Base-by-base conservation (phyloP, 352 stramenopile genomes). In the Elongisporangium undulatum region DNA sequence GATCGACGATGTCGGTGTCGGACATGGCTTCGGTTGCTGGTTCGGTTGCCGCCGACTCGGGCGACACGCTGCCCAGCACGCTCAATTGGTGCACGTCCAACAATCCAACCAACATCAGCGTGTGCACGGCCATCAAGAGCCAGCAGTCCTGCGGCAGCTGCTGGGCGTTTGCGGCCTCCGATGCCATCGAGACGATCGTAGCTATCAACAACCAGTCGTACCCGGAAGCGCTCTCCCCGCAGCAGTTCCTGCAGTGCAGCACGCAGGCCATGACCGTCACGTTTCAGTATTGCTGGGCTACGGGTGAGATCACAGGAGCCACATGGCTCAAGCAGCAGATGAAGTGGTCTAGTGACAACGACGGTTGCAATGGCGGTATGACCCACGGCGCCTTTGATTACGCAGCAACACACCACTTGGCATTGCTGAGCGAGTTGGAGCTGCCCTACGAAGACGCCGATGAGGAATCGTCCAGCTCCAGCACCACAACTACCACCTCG, bases 191-290 rank as follows among this genome's bases (percentile, higher is more conserved):
- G 65, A 87, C 78, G 10, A 82, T 81, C 3, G 85, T 92, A 9
- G 75, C 69, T 4, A 63, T 90, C 3, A 73, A 66, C 53, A 69
- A 71, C 15, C 57, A 75, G 49, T 76, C 68, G 10, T 12, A 66
- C 6, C 72, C 85, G 38, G 60, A 77, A 21, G 72, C 85, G 51
- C 62, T 94, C 38, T 94, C 85, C 9, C 82, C 85, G 34, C 85
- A 94, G 65, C 85, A 94, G 58, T 83, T 94, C 41, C 56, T 94
- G 17, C 74, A 85, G 49, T 94, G 85, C 69, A 92, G 82, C 55
- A 88, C 74, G 19, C 72, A 72, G 49, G 62, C 78, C 17, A 88
- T 89, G 71, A 84, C 79, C 7, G 53, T 72, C 20, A 92, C 82
- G 16, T 94, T 92, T 53, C 29, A 84, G 49, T 94, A 94, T 61